Base-by-base conservation (phyloP, 371 early-diverging fungal genomes). In the Zychaea mexicana region DNA sequence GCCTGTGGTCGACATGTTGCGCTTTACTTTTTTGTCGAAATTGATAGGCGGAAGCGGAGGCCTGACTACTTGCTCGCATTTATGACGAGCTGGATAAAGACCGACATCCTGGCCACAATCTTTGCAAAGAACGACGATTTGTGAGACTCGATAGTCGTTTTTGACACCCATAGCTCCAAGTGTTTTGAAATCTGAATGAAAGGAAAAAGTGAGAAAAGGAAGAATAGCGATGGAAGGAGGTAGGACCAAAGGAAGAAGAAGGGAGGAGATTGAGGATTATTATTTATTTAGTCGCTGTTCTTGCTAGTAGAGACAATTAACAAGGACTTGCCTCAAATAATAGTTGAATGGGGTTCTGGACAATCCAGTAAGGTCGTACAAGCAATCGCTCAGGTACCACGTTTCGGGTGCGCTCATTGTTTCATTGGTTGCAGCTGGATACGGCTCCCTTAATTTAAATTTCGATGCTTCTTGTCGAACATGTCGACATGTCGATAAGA, bases 71-170 rank as follows among this genome's bases (percentile, higher is more conserved):
- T 71, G 63, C 17, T 70, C 71, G 65, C 90, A 90, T 57, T 84
- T 83, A 66, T 90, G 90, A 45, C 84, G 72, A 33, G 87, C 87
- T 15, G 90, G 90, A 58, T 88, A 90, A 9, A 81, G 57, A 3
- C 90, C 90, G 19, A 90, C 90, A 60, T 90, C 90, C 39, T 85
- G 79, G 8, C 83, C 81, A 72, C 90, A 90, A 64, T 90, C 90
- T 69, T 83, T 85, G 73, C 90, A 90, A 32, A 85, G 69, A 17
- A 90, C 81, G 22, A 78, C 85, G 21, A 90, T 67, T 42, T 79
- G 76, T 19, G 90, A 90, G 24, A 90, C 76, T 65, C 90, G 72
- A 66, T 90, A 90, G 69, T 90, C 90, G 10, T 78, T 73, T 24
- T 63, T 70, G 39, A 73, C 71, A 57, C 74, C 79, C 82, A 81